phyloP scores from a whole-genome alignment of 176 grass and related monocot species.

The Microstegium vimineum region DNA sequence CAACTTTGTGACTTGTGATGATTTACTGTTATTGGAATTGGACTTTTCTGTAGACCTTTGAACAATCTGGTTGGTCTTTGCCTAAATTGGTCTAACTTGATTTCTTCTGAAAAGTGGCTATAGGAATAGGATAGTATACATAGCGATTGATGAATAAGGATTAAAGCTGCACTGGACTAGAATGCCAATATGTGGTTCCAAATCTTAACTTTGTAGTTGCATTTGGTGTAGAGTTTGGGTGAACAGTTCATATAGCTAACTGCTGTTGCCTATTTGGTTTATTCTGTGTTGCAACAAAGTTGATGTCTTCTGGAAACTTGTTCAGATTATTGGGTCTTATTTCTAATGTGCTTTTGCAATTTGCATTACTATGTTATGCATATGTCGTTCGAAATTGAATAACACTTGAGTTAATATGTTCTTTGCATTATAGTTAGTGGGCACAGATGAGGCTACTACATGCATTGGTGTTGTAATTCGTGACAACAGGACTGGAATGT shows the following conservation, averaged over 20 bases:
- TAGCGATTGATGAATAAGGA: not conserved
- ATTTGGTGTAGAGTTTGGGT: not conserved
- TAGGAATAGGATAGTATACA: not conserved
- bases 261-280: not conserved
- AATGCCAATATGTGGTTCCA: not conserved
- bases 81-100: not conserved
- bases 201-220: not conserved
- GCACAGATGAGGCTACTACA: constrained; percentile 90
- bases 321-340: not conserved
- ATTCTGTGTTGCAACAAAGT: not conserved
- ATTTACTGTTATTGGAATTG: not conserved
- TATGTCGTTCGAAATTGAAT: not conserved
- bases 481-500: constrained; percentile 82
- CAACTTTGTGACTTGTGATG: not conserved
- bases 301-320: not conserved
- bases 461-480: constrained; percentile 78
- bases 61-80: not conserved
- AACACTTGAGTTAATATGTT: not conserved
- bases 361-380: not conserved
- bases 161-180: not conserved
- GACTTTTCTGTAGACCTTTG: not conserved
- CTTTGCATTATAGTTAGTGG: constrained; percentile 58
- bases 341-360: not conserved
- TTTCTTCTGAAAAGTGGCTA: not conserved
- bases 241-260: not conserved